phyloP scores from a whole-genome alignment of 495 filamentous ascomycete genomes.

The Podospora tetraspora region DNA sequence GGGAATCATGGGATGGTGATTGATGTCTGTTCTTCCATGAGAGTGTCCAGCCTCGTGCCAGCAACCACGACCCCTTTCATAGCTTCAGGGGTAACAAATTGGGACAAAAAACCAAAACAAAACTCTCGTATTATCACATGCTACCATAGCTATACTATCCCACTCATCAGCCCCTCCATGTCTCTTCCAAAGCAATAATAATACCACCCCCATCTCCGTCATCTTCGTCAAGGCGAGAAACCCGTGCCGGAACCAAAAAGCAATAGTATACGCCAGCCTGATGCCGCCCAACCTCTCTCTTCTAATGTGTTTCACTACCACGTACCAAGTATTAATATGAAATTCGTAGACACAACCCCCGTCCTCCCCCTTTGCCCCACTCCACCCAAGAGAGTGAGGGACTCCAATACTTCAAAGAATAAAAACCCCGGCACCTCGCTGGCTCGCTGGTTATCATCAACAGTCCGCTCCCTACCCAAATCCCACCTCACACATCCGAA shows the following conservation, averaged over 20 bases:
- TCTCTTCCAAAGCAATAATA: not conserved
- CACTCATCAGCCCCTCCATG: not conserved
- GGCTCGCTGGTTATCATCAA: not conserved
- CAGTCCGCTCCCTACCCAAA: not conserved
- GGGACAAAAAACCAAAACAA: too few species aligned
- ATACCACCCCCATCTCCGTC: too few species aligned
- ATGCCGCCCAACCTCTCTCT: constrained; percentile 10
- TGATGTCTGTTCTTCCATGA: too few species aligned
- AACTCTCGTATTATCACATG: not conserved
- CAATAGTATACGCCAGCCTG: constrained; percentile 13
- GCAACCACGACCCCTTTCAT: too few species aligned
- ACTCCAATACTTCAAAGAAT: not conserved
- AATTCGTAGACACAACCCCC: not conserved
- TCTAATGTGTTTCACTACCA: constrained; percentile 10
- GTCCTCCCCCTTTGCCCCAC: not conserved
- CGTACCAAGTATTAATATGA: constrained; percentile 8
- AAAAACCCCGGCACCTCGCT: not conserved
- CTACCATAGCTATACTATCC: not conserved
- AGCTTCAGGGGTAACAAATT: too few species aligned
- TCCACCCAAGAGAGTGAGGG: not conserved
- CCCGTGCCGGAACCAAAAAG: constrained; percentile 11
- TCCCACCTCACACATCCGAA: constrained; percentile 39
- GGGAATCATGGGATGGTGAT: too few species aligned
- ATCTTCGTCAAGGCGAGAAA: not conserved
- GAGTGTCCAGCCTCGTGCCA: too few species aligned